Percentiles rank a stretch among this genome's conserved stretches.
Evolutionary conservation across 331 rosid genomes (phyloP).

Genomic region (Erythrophleum ivorense): DNA sequence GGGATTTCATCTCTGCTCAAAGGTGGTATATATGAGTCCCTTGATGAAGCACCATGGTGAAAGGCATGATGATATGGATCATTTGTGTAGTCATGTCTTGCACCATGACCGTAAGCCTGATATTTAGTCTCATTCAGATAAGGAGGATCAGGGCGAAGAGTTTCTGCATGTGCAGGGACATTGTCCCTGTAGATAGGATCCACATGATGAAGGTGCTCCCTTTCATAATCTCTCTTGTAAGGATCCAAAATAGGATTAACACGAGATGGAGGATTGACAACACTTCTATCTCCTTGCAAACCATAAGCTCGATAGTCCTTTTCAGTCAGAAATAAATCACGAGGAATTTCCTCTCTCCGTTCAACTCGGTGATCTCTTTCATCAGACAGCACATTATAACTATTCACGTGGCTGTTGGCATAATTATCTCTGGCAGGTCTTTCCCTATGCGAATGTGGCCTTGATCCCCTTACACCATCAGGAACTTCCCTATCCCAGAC

Average conservation of each 20-base stretch:
- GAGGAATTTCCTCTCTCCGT: slow-evolving; percentile 44
- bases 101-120: slow-evolving; percentile 34
- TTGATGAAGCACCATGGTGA: slow-evolving; percentile 34
- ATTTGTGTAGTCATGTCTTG: slow-evolving; percentile 44
- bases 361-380: slow-evolving; percentile 1
- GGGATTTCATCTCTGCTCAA: slow-evolving; percentile 59
- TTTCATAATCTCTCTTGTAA: slow-evolving; percentile 50
- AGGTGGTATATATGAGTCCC: slow-evolving; percentile 41
- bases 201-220: slow-evolving; percentile 45
- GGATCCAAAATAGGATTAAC: slow-evolving; percentile 32
- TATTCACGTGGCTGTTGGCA: background rate
- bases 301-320: slow-evolving; percentile 70
- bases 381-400: background rate
- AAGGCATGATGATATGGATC: slow-evolving; percentile 39
- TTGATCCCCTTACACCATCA: background rate
- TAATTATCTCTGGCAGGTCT: slow-evolving; percentile 26
- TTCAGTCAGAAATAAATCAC: slow-evolving; percentile 52
- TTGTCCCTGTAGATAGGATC: slow-evolving; percentile 42
- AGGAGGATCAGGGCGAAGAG: slow-evolving; percentile 37
- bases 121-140: slow-evolving; percentile 53
- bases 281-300: slow-evolving; percentile 56
- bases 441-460: background rate
- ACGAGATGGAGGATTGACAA: slow-evolving; percentile 38
- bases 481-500: background rate
- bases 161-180: slow-evolving; percentile 42